Percentiles rank a stretch among this genome's conserved stretches.
These are phyloP conservation scores for Curvularia sp. DNA, from an alignment of 2,329 filamentous ascomycete genomes.

Conservation along the genomic window DNA sequence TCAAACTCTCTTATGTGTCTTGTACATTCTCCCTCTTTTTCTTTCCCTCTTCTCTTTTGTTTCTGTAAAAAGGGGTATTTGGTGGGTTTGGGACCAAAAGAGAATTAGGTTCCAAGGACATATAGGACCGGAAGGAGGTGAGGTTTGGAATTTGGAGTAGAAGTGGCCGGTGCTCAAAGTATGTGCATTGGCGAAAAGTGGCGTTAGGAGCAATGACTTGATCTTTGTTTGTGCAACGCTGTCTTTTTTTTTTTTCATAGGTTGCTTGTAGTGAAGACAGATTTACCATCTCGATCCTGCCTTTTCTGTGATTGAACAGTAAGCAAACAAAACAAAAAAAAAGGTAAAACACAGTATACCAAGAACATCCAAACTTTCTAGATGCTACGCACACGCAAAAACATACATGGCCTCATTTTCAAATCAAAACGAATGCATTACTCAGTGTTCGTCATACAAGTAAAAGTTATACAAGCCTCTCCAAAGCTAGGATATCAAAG, in stretches of 20 bases:
- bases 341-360: too few relatives aligned
- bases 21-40: not conserved
- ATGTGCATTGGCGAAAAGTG: not conserved
- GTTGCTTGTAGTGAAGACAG: not conserved
- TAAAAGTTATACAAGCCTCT: slow-evolving; percentile 6
- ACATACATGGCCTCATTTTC: not conserved
- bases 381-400: not conserved
- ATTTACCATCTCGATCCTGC: not conserved
- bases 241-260: not conserved
- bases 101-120: not conserved
- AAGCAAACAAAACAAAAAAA: too few relatives aligned
- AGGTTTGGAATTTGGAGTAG: not conserved
- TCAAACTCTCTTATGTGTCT: not conserved
- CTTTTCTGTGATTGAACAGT: not conserved
- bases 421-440: slow-evolving; percentile 13
- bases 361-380: not conserved
- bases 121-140: not conserved
- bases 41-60: not conserved
- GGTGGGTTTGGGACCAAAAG: not conserved
- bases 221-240: not conserved
- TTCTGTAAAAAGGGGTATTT: too few relatives aligned
- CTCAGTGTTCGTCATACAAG: not conserved
- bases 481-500: slow-evolving; percentile 16
- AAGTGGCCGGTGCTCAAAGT: not conserved
- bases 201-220: not conserved